A percentile compares a stretch with the other conserved stretches of the same genome.
phyloP scores from a whole-genome alignment of 495 filamentous ascomycete species.

The Lophium mytilinum region DNA sequence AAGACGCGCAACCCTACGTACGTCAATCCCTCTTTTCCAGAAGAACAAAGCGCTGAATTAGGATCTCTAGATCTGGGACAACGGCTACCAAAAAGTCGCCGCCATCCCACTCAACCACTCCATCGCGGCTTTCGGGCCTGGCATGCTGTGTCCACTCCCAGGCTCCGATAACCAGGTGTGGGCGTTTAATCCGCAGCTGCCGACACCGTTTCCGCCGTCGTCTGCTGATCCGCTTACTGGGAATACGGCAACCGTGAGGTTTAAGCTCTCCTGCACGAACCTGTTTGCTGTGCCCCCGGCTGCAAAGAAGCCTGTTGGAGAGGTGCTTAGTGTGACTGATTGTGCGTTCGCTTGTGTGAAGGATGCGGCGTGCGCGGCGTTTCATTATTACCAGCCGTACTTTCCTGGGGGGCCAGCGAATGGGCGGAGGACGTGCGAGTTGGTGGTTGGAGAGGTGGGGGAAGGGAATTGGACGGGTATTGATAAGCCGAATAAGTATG shows the following conservation, averaged over 20 bases:
- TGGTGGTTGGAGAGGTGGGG: neutral
- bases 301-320: neutral
- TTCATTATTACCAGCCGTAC: constrained; percentile 3
- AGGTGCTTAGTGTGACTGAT: neutral
- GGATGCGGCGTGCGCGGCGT: neutral
- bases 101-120: neutral
- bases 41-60: no score
- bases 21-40: neutral
- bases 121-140: neutral
- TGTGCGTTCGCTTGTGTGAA: neutral
- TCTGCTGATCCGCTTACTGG: no score
- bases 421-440: constrained; percentile 3
- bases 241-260: neutral
- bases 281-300: neutral
- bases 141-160: constrained; percentile 3
- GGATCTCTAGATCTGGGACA: constrained; percentile 1
- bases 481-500: neutral
- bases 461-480: neutral
- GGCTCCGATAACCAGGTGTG: constrained; percentile 10
- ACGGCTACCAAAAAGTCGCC: constrained; percentile 6
- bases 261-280: constrained; percentile 4
- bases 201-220: no score
- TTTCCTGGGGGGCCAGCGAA: neutral
- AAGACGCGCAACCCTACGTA: neutral
- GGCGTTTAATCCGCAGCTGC: neutral